Evolutionary conservation across 441 rosid genomes (phyloP), one percentile per base, ranked within the genome.

Genomic region (Brassica balearica): DNA sequence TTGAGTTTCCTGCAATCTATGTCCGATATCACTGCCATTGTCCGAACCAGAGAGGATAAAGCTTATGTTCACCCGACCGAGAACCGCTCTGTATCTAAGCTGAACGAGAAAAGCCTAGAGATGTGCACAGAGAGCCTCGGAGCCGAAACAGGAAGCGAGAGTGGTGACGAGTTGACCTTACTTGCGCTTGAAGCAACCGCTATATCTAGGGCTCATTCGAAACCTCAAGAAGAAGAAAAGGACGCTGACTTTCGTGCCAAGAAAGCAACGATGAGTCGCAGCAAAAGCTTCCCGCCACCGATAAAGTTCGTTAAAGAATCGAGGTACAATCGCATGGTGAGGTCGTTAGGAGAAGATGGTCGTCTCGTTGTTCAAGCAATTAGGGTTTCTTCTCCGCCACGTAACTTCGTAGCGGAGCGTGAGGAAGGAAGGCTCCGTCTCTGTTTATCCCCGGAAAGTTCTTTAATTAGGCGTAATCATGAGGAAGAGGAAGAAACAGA

Each of bases 371-470:
- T 91, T 70, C 76, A 86, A 79, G 92, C 92, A 1, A 87, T 88
- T 19, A 62, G 74, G 17, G 73, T 72, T 59, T 60, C 79, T 34
- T 20, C 77, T 25, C 72, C 74, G 9, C 66, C 29, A 61, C 59
- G 70, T 32, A 74, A 72, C 58, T 89, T 91, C 61, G 86, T 76
- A 14, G 84, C 85, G n/a, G 87, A 91, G 75, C 87, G 95, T 59
- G 77, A 79, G 29, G 84, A 81, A 3, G 95, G 95, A 43, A 79
- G 92, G 81, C 90, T 91, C 29, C 84, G 81, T 82, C 84, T 90
- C 29, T 78, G 70, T 27, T 53, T 88, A 65, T 56, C 80, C 9
- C 56, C 69, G 58, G 82, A 84, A n/a, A 4, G 53, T 9, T 10
- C 72, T 71, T 73, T 25, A 5, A 32, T 55, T 32, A 12, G 17